phyloP scores from a whole-genome alignment of 1,284 basidiomycete species.

The Boletellus sp. region DNA sequence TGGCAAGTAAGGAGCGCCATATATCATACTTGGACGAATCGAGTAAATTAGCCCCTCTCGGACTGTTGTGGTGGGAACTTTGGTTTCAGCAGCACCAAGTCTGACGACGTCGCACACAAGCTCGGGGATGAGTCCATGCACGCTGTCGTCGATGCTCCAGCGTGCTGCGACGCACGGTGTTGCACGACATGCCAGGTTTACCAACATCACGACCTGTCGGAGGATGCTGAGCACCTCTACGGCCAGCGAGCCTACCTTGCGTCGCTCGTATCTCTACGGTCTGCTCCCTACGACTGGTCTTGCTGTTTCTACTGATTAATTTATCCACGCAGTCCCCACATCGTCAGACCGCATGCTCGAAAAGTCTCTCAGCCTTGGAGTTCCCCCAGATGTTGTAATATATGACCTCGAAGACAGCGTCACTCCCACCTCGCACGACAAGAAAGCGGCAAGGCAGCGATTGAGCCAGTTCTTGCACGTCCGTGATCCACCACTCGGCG shows the following conservation, averaged over 20 bases:
- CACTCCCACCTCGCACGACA: slow-evolving; percentile 57
- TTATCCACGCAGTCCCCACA: slow-evolving; percentile 53
- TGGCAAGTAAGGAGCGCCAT: slow-evolving; percentile 34
- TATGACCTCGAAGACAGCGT: slow-evolving; percentile 88
- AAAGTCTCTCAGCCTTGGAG: slow-evolving; percentile 58
- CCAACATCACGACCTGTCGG: background rate
- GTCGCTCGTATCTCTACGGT: slow-evolving; percentile 66
- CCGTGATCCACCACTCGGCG: slow-evolving; percentile 22
- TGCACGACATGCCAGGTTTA: background rate
- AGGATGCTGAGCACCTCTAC: slow-evolving; percentile 22
- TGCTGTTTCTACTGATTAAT: background rate
- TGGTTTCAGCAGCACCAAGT: background rate
- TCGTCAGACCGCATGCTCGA: slow-evolving; percentile 79
- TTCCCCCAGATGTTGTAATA: slow-evolving; percentile 70
- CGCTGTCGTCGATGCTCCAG: background rate
- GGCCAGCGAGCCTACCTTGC: slow-evolving; percentile 28
- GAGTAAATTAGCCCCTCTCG: too few species aligned
- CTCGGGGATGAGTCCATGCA: slow-evolving; percentile 1
- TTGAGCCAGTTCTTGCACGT: slow-evolving; percentile 61
- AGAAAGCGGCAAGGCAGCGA: slow-evolving; percentile 56
- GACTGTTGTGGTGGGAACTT: background rate
- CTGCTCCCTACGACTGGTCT: slow-evolving; percentile 7
- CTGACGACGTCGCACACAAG: slow-evolving; percentile 8
- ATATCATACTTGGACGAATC: too few species aligned
- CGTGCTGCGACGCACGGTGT: background rate